phyloP scores from a whole-genome alignment of 805 yeast species.

The Vanderwaltozyma yarrowii region DNA sequence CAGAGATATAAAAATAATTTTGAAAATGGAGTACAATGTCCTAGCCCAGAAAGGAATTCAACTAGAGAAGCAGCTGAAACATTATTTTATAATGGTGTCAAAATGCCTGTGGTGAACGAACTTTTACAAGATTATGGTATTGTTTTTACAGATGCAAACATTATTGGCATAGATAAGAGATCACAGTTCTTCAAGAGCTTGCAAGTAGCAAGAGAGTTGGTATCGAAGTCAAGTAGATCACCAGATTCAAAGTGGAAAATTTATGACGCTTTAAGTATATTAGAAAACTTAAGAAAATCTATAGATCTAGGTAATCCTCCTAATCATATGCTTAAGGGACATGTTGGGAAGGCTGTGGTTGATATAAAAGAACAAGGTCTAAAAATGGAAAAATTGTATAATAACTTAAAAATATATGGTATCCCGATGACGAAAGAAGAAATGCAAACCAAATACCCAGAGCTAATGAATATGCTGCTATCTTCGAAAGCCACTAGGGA shows the following conservation, averaged over 20 bases:
- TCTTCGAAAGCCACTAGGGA: neutral
- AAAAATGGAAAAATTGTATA: constrained; percentile 23
- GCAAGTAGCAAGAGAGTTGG: constrained; percentile 18
- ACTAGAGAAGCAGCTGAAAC: constrained; percentile 18
- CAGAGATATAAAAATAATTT: constrained; percentile 11
- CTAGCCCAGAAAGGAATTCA: constrained; percentile 5
- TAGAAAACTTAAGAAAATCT: constrained; percentile 15
- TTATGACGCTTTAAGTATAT: constrained; percentile 9
- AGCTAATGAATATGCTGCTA: neutral
- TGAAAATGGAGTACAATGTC: constrained; percentile 8
- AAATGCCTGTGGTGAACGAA: constrained; percentile 23
- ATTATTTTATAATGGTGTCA: constrained; percentile 20
- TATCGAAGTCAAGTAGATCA: constrained; percentile 15
- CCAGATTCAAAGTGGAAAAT: constrained; percentile 12
- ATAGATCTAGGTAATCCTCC: constrained; percentile 23
- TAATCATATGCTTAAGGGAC: constrained; percentile 7
- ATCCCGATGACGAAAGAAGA: constrained; percentile 11
- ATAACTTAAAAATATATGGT: constrained; percentile 15
- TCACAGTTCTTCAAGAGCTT: constrained; percentile 22
- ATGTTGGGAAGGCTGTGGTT: constrained; percentile 14
- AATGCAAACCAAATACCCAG: constrained; percentile 3
- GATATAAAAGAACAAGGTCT: constrained; percentile 20
- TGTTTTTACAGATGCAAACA: constrained; percentile 6
- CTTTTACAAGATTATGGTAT: constrained; percentile 22
- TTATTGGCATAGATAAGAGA: constrained; percentile 16